A percentile compares a stretch with the other conserved stretches of the same genome.
Conservation (phyloP, 1,284 basidiomycete species). For the Ceratobasidium sp. region DNA sequence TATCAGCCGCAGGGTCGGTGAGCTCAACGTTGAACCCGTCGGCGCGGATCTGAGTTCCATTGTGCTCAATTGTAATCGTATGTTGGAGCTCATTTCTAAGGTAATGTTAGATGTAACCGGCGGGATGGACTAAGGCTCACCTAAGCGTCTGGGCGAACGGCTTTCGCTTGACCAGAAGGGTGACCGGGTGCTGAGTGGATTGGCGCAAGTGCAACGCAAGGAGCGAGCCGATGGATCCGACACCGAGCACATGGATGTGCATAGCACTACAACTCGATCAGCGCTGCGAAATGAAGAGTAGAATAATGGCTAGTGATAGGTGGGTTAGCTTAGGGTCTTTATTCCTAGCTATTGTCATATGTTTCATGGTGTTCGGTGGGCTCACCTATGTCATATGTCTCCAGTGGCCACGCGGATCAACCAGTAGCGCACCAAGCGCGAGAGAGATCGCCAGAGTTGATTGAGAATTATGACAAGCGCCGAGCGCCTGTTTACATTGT, state of each 20-base stretch:
- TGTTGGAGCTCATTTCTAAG: constrained; percentile 44
- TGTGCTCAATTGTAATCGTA: constrained; percentile 55
- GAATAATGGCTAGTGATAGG: no score
- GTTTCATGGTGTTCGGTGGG: no score
- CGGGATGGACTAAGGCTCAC: background rate
- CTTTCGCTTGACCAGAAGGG: constrained; percentile 73
- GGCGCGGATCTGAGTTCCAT: constrained; percentile 61
- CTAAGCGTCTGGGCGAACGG: constrained; percentile 57
- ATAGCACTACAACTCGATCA: constrained; percentile 58
- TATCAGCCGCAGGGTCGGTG: constrained; percentile 38
- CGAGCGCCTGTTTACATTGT: constrained; percentile 13
- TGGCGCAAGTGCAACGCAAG: constrained; percentile 82
- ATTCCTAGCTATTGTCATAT: no score
- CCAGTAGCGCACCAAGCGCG: no score
- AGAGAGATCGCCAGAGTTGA: constrained; percentile 8
- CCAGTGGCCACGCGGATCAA: background rate
- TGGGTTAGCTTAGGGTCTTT: no score
- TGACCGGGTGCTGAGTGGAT: constrained; percentile 70
- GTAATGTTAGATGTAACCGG: background rate
- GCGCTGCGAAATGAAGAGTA: no score
- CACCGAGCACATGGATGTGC: constrained; percentile 80
- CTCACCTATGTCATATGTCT: background rate
- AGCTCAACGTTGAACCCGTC: constrained; percentile 47
- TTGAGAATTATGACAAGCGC: constrained; percentile 22
- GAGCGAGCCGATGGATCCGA: constrained; percentile 86